These are phyloP conservation scores for Triticum turgidum DNA, from an alignment of 176 grass and related monocot species.

Conservation along the genomic window DNA sequence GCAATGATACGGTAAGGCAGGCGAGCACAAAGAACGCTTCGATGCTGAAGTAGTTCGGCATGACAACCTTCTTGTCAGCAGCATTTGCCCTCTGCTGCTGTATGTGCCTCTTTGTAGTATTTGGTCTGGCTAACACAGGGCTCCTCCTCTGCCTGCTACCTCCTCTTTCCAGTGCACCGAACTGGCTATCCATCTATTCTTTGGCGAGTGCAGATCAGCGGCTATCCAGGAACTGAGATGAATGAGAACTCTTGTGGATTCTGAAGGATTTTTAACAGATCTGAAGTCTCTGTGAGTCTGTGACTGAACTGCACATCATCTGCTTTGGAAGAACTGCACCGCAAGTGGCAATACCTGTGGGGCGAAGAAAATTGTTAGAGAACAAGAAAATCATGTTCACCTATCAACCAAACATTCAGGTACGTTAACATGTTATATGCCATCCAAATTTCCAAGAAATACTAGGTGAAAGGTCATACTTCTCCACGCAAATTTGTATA, in stretches of 20 bases:
- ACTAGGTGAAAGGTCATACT: background rate
- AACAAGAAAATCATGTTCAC: background rate
- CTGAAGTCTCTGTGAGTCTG: background rate
- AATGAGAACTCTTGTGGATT: background rate
- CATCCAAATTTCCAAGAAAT: background rate
- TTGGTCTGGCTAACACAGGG: background rate
- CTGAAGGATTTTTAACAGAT: slow-evolving; percentile 27
- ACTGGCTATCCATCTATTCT: background rate
- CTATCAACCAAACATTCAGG: background rate
- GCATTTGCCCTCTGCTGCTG: slow-evolving; percentile 23
- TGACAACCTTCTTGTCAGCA: slow-evolving; percentile 21
- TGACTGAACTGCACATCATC: background rate
- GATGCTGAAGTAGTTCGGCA: slow-evolving; percentile 52
- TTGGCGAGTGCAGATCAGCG: background rate
- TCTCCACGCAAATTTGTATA: background rate
- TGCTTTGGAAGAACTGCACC: background rate
- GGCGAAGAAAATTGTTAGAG: background rate
- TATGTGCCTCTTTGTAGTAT: slow-evolving; percentile 22
- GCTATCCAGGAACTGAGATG: background rate
- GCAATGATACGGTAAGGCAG: slow-evolving; percentile 48
- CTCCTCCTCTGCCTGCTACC: slow-evolving; percentile 23
- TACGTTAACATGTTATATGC: background rate
- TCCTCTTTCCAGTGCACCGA: background rate
- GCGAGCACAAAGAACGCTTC: slow-evolving; percentile 52
- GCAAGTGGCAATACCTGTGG: background rate